phyloP scores from a whole-genome alignment of 495 filamentous ascomycete genomes.

The Lophiostoma macrostomum region DNA sequence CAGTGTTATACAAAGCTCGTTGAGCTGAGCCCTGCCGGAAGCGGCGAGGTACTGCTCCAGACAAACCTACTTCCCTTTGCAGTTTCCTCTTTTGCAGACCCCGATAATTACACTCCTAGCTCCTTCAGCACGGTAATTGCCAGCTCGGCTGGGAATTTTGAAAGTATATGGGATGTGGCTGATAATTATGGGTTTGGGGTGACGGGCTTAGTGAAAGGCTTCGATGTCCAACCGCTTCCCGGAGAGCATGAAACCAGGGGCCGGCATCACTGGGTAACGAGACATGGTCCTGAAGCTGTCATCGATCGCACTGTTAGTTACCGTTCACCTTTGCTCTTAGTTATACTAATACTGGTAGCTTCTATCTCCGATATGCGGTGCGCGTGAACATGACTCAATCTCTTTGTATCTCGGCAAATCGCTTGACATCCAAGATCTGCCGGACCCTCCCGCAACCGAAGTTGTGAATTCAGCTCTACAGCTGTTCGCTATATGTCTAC shows the following conservation, averaged over 20 bases:
- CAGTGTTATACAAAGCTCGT: conserved; percentile 93
- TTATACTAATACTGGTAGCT: conserved; percentile 40
- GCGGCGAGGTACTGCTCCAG: conserved; percentile 80
- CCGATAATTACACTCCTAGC: conserved; percentile 78
- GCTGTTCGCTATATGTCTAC: conserved; percentile 85
- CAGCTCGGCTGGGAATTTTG: conserved; percentile 83
- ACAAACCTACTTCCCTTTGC: conserved; percentile 92
- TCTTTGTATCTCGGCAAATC: conserved; percentile 62
- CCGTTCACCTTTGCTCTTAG: neutral
- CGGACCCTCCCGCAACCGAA: conserved; percentile 85
- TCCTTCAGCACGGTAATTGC: conserved; percentile 91
- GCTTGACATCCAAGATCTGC: conserved; percentile 46
- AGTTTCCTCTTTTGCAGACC: conserved; percentile 87
- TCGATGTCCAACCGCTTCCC: conserved; percentile 66
- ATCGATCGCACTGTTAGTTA: conserved; percentile 62
- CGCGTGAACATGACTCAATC: conserved; percentile 86
- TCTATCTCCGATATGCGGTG: conserved; percentile 72
- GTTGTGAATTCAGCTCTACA: conserved; percentile 91
- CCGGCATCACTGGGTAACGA: conserved; percentile 58
- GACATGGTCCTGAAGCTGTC: conserved; percentile 61
- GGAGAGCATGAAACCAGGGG: conserved; percentile 62
- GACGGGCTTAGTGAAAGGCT: conserved; percentile 76
- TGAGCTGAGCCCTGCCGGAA: conserved; percentile 74
- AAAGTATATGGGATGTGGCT: conserved; percentile 88
- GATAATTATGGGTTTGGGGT: conserved; percentile 95